These are phyloP conservation scores for Hypomontagnella submonticulosa DNA, from an alignment of 495 filamentous ascomycete genomes.

Conservation along the genomic window DNA sequence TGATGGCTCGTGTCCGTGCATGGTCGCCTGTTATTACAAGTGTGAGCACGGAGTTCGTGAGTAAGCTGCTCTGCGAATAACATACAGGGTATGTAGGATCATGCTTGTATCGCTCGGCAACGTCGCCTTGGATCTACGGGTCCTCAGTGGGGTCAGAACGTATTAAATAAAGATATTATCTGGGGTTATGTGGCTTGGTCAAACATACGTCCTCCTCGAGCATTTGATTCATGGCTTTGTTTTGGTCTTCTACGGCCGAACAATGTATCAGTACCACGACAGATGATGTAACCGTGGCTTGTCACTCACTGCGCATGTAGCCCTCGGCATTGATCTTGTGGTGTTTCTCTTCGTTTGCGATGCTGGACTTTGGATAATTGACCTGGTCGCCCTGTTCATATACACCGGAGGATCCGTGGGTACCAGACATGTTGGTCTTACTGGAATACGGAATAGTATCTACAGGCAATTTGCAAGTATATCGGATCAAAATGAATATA, in stretches of 20 bases:
- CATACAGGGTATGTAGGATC: slow-evolving; percentile 46
- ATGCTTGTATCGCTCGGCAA: slow-evolving; percentile 42
- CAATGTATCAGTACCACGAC: slow-evolving; percentile 1
- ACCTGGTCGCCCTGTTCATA: slow-evolving; percentile 37
- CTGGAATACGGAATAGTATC: too few species aligned
- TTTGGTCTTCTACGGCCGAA: slow-evolving; percentile 41
- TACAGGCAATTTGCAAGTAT: too few species aligned
- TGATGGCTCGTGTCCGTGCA: slow-evolving; percentile 77
- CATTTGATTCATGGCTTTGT: slow-evolving; percentile 44
- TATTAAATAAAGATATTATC: not conserved
- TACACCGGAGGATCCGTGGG: slow-evolving; percentile 26
- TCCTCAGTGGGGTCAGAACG: slow-evolving; percentile 1
- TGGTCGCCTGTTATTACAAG: slow-evolving; percentile 63
- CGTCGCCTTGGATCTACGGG: slow-evolving; percentile 33
- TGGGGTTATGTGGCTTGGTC: not conserved
- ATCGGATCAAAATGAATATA: too few species aligned
- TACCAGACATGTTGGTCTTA: slow-evolving; percentile 23
- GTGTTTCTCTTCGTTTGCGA: slow-evolving; percentile 37
- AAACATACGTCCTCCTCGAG: slow-evolving; percentile 37
- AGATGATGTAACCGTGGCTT: not conserved
- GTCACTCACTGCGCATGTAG: slow-evolving; percentile 38
- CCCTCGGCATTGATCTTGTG: slow-evolving; percentile 39
- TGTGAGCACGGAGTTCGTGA: slow-evolving; percentile 3
- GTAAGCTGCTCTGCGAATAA: not conserved
- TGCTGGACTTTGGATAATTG: slow-evolving; percentile 34